Evolutionary conservation across 352 stramenopile species (phyloP), one percentile per base, ranked within the genome.

Genomic region (Globisporangium sylvaticum): DNA sequence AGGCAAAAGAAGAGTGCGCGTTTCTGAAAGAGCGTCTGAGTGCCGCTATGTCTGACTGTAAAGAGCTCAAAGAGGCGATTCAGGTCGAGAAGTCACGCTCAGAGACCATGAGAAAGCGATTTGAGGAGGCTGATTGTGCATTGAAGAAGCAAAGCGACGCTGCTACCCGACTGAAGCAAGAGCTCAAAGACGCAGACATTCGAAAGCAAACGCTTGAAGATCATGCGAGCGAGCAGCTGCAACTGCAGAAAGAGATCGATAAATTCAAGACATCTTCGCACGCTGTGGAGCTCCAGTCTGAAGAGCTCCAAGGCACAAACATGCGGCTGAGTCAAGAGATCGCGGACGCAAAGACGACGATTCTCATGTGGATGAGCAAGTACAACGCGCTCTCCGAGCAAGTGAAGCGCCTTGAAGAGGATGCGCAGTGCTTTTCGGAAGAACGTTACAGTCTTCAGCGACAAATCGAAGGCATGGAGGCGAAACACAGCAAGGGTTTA

Each of bases 301-400:
- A 59, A 53, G 62, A 63, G 50, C 61, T 63, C 9, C 31, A 67
- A 42, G 52, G 32, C 31, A 32, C 20, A 9, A 63, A 61, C 29
- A 58, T 52, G 4, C 55, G 58, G 48, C 44, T 88, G 2, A 70
- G 25, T 2, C 65, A 86, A 29, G 79, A 90, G 29, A 44, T 90
- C n/a, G 59, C 65, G 2, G 77, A 85, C 24, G 71, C 74, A 1
- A 86, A 91, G 62, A 86, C 83, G 18, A 74, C 80, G 3, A 79
- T 89, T n/a, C 61, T 88, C 5, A 82, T 81, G 79, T 90, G 82
- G 82, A 89, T 88, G 77, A 88, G 66, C 73, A 88, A 89, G 62
- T 87, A 79, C 32, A 84, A 89, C 20, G 62, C 67, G 4, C 37
- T 77, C 1, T 66, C 59, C 7, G 74, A 83, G 48, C 71, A 78